Evolutionary conservation across 169 alveolate species (phyloP), one percentile per base, ranked within the genome.

Genomic region (Plasmodium yoelii): DNA sequence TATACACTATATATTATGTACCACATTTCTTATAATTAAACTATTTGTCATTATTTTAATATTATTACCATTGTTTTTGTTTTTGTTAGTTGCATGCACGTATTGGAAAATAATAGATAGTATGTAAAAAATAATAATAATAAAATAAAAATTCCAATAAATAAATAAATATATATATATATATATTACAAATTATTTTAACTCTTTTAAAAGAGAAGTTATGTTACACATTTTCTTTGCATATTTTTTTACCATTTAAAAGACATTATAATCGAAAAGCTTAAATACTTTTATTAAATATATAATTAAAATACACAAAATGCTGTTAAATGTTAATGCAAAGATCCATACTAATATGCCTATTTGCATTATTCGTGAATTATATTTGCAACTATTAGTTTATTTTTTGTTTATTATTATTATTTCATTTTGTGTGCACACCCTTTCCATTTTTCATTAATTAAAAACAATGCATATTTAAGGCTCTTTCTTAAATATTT

Each of bases 141-240:
- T 34, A 34, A 34, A 34, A 34, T 34, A 34, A 34, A 34, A 34
- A 34, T 34, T 34, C 6, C 42, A 34, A 34, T 34, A 34, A 34
- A 34, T 28, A 28, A 28, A n/a, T n/a, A n/a, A n/a, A n/a, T n/a
- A 28, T 28, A 28, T 28, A 28, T 2, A 26, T 34, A 34, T 34
- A 34, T 34, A 5, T 34, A 34, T 34, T 34, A 56, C 13, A 28
- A 73, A 46, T 26, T 10, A 47, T 75, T 53, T 24, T 42, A 26
- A 55, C 64, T 80, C 73, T 53, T 80, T 65, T 56, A 80, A 65
- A 80, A 70, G 90, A 80, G 84, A 47, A 44, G 22, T 47, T 24
- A 39, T 49, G 24, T 47, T 68, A 47, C 64, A 44, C 64, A 68
- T 47, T 46, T 68, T 46, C 49, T 19, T 68, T 68, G 59, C 59